A percentile compares a stretch with the other conserved stretches of the same genome.
Evolutionary conservation across 2,329 filamentous ascomycete genomes (phyloP).

Genomic region (Claviceps capensis): DNA sequence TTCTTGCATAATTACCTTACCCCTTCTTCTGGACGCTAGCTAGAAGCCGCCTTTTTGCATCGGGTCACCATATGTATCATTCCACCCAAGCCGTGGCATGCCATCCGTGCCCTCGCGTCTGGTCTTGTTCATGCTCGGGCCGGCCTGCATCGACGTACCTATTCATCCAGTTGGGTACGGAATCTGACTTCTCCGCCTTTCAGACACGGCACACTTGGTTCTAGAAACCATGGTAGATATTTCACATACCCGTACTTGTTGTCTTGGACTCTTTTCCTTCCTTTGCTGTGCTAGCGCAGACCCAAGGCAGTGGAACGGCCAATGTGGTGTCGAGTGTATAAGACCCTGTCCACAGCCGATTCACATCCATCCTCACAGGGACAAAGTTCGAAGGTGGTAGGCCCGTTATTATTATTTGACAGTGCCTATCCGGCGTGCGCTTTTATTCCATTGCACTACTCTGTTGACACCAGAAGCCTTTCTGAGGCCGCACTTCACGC

Average conservation of each 20-base stretch:
- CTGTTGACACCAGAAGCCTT: not conserved
- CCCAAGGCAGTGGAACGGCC: conserved; percentile 3
- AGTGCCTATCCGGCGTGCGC: not conserved
- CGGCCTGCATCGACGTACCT: not conserved
- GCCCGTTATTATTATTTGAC: not conserved
- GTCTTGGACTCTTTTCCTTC: conserved; percentile 2
- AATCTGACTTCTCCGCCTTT: not conserved
- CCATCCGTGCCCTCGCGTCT: conserved; percentile 5
- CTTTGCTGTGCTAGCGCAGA: conserved; percentile 1
- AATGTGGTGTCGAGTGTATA: conserved; percentile 6
- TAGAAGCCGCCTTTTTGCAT: not conserved
- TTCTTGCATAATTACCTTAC: not conserved
- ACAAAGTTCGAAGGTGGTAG: not conserved
- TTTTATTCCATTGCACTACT: not conserved
- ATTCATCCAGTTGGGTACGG: not conserved
- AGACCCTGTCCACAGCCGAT: conserved; percentile 6
- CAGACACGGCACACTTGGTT: not conserved
- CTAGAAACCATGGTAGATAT: not conserved
- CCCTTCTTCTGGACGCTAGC: not conserved
- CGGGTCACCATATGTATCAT: conserved; percentile 4
- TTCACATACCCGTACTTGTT: not conserved
- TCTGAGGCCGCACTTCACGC: not conserved
- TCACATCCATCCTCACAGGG: conserved; percentile 1
- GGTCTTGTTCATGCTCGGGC: conserved; percentile 1
- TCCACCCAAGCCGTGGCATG: conserved; percentile 2